A percentile compares a stretch with the other conserved stretches of the same genome.
Evolutionary conservation across 345 rosid genomes (phyloP).

Genomic region (Populus euphratica): DNA sequence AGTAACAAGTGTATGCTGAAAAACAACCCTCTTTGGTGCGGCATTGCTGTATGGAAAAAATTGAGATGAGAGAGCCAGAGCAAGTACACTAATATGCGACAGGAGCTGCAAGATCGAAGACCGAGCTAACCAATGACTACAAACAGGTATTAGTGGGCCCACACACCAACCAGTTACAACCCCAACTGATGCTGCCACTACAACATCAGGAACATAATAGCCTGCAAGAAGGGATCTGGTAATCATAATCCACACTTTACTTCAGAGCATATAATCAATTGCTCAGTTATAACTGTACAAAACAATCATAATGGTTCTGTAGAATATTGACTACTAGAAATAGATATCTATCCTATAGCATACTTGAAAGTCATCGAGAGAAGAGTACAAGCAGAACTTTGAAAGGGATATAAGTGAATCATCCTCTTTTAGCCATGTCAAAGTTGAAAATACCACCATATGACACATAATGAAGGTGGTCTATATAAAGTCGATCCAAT

Average conservation of each 20-base stretch:
- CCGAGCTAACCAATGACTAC: constrained; percentile 76
- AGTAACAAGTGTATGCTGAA: constrained; percentile 74
- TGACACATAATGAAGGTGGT: background rate
- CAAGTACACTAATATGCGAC: constrained; percentile 61
- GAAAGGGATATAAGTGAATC: background rate
- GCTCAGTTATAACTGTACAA: background rate
- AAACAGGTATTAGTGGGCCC: constrained; percentile 78
- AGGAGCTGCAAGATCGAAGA: constrained; percentile 65
- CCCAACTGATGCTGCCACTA: constrained; percentile 71
- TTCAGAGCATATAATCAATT: background rate
- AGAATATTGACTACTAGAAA: background rate
- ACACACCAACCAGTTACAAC: constrained; percentile 69
- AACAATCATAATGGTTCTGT: background rate
- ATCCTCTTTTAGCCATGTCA: background rate
- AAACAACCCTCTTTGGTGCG: constrained; percentile 88
- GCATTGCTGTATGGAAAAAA: constrained; percentile 82
- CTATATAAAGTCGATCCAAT: background rate
- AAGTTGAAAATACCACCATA: background rate
- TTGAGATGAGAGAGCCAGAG: constrained; percentile 80
- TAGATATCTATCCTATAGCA: background rate
- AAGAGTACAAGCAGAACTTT: background rate
- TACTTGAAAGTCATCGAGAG: background rate
- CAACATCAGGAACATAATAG: constrained; percentile 59
- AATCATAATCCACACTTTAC: background rate
- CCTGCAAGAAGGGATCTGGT: constrained; percentile 49